Evolutionary conservation across 2,329 filamentous ascomycete genomes (phyloP).

Genomic region (Paraphaeosphaeria minitans): DNA sequence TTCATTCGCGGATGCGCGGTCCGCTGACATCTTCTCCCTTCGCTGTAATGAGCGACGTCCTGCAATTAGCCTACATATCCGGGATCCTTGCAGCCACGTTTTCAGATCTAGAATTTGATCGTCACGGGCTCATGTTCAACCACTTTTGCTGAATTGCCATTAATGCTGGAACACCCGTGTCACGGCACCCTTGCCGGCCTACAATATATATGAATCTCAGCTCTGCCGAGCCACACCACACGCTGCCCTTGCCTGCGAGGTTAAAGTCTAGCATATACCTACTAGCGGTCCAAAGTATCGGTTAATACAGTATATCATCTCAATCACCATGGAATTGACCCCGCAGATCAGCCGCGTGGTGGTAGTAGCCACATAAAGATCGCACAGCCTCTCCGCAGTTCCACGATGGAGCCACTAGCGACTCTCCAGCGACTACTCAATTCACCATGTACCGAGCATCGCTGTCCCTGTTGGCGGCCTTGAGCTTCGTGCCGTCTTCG

Average conservation of each 20-base stretch:
- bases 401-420: slow-evolving; percentile 2
- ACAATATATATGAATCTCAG: slow-evolving; percentile 8
- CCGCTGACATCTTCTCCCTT: not conserved
- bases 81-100: slow-evolving; percentile 10
- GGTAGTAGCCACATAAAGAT: slow-evolving; percentile 9
- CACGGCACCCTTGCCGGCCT: not conserved
- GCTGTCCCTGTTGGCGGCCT: slow-evolving; percentile 3
- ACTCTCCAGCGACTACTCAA: not conserved
- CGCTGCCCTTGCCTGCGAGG: slow-evolving; percentile 6
- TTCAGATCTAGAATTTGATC: not conserved
- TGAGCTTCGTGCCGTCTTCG: slow-evolving; percentile 5
- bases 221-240: not conserved
- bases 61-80: slow-evolving; percentile 12
- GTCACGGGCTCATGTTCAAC: slow-evolving; percentile 5
- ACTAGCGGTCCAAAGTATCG: slow-evolving; percentile 4
- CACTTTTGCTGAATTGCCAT: not conserved
- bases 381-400: not conserved
- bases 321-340: slow-evolving; percentile 7
- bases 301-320: slow-evolving; percentile 10
- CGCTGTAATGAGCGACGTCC: not conserved
- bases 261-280: slow-evolving; percentile 1
- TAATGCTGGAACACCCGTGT: not conserved
- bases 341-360: not conserved
- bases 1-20: slow-evolving; percentile 9
- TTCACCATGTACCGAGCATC: slow-evolving; percentile 7